A percentile compares a stretch with the other conserved stretches of the same genome.
These are phyloP conservation scores for Platanus orientalis DNA, from an alignment of 164 flowering plant genomes.

Conservation along the genomic window DNA sequence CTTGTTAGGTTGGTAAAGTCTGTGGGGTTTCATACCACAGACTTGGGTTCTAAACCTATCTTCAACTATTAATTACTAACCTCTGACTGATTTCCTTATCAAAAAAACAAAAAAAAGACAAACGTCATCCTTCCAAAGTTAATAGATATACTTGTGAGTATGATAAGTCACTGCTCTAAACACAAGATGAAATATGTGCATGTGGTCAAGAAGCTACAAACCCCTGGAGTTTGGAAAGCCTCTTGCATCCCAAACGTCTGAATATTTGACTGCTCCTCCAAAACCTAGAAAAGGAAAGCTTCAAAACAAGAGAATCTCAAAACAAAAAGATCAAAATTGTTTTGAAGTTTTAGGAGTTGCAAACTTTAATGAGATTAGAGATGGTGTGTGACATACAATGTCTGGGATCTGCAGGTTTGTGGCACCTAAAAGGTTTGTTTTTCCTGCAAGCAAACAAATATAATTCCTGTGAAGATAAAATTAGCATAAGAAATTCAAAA, in stretches of 20 bases:
- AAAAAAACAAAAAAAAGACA: too few species aligned
- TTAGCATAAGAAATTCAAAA: neutral
- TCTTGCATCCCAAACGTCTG: constrained; percentile 48
- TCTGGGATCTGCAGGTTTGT: constrained; percentile 46
- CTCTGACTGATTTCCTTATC: too few species aligned
- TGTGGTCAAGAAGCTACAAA: constrained; percentile 18
- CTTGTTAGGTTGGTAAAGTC: too few species aligned
- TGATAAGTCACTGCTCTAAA: neutral
- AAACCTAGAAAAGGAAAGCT: constrained; percentile 27
- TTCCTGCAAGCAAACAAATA: constrained; percentile 30
- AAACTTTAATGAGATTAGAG: neutral
- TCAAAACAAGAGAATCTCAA: neutral
- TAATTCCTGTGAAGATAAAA: neutral
- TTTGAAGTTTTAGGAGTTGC: neutral
- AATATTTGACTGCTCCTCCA: constrained; percentile 51
- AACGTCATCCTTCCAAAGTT: too few species aligned
- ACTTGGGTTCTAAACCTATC: too few species aligned
- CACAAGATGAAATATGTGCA: neutral
- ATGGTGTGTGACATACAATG: constrained; percentile 41
- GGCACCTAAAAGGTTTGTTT: constrained; percentile 31
- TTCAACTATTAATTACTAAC: too few species aligned
- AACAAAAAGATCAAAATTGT: neutral
- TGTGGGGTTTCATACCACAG: too few species aligned
- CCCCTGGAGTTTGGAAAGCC: constrained; percentile 69
- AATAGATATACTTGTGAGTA: too few species aligned